A percentile compares a stretch with the other conserved stretches of the same genome.
Evolutionary conservation across 805 yeast genomes (phyloP).

Genomic region (Pichia manshurica): DNA sequence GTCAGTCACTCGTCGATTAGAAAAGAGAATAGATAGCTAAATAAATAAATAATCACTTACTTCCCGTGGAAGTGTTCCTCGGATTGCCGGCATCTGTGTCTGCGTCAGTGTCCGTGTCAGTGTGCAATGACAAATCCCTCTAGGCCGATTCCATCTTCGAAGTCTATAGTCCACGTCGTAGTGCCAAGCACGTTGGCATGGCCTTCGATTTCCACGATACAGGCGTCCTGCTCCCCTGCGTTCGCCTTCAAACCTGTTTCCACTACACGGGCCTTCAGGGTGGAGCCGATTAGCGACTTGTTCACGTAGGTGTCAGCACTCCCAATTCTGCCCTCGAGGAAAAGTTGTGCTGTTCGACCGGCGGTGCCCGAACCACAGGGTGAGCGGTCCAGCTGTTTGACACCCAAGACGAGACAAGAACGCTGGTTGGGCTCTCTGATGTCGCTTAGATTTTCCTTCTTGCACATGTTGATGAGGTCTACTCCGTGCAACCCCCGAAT

Average conservation of each 20-base stretch:
- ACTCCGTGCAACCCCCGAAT: conserved; percentile 21
- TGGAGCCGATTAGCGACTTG: conserved; percentile 25
- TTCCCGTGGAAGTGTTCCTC: too few relatives aligned
- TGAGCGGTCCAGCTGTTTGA: conserved; percentile 26
- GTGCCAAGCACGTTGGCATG: conserved; percentile 22
- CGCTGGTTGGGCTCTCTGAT: conserved; percentile 16
- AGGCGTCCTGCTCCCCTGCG: conserved; percentile 18
- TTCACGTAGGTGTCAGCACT: conserved; percentile 15
- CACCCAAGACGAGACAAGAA: conserved; percentile 22
- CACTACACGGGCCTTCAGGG: conserved; percentile 18
- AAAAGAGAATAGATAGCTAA: too few relatives aligned
- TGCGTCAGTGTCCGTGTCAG: too few relatives aligned
- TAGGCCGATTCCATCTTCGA: conserved; percentile 19
- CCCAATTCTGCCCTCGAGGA: conserved; percentile 13
- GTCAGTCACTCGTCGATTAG: too few relatives aligned
- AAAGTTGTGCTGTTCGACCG: conserved; percentile 22
- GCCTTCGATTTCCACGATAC: conserved; percentile 24
- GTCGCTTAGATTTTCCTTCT: conserved; percentile 12
- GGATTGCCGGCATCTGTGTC: too few relatives aligned
- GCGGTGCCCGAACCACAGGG: conserved; percentile 29
- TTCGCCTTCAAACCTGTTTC: conserved; percentile 18
- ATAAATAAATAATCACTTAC: too few relatives aligned
- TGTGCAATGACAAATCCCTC: conserved; percentile 20
- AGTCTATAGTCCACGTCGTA: conserved; percentile 21
- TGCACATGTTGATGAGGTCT: conserved; percentile 14